phyloP scores from a whole-genome alignment of 2,329 filamentous ascomycete species.

The Fusarium sublunatum region DNA sequence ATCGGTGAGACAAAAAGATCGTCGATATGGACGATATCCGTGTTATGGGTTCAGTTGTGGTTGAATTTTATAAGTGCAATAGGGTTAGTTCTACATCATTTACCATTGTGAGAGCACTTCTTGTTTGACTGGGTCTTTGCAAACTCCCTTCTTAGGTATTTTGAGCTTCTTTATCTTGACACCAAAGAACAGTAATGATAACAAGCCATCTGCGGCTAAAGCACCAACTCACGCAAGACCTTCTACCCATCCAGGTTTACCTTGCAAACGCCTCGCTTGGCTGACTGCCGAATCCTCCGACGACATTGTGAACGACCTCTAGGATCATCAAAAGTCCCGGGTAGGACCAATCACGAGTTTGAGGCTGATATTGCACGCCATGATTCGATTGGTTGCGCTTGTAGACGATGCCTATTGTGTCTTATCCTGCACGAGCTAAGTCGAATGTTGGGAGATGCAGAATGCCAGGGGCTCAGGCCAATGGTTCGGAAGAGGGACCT shows the following conservation, averaged over 20 bases:
- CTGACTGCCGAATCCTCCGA: conserved; percentile 17
- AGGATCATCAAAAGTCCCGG: conserved; percentile 19
- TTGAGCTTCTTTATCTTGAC: not conserved
- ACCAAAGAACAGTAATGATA: not conserved
- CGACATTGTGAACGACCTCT: conserved; percentile 22
- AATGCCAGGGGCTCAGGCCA: conserved; percentile 42
- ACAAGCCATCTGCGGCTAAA: conserved; percentile 8
- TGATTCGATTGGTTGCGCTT: conserved; percentile 26
- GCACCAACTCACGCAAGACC: conserved; percentile 21
- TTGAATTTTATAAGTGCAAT: too few species aligned
- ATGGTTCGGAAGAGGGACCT: conserved; percentile 36
- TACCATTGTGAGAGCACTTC: not conserved
- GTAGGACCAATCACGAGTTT: conserved; percentile 31
- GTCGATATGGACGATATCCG: not conserved
- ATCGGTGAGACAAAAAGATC: not conserved
- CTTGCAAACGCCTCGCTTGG: conserved; percentile 14
- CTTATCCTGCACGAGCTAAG: conserved; percentile 29
- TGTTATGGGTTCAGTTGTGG: not conserved
- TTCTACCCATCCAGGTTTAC: conserved; percentile 26
- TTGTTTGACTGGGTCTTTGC: not conserved
- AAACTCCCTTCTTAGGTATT: not conserved
- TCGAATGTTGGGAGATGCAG: conserved; percentile 32
- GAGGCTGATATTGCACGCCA: conserved; percentile 2
- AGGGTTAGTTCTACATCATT: too few species aligned
- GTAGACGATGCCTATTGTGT: conserved; percentile 19